Base-by-base conservation (phyloP, 495 filamentous ascomycete species). In the Tuber umbilicatum region DNA sequence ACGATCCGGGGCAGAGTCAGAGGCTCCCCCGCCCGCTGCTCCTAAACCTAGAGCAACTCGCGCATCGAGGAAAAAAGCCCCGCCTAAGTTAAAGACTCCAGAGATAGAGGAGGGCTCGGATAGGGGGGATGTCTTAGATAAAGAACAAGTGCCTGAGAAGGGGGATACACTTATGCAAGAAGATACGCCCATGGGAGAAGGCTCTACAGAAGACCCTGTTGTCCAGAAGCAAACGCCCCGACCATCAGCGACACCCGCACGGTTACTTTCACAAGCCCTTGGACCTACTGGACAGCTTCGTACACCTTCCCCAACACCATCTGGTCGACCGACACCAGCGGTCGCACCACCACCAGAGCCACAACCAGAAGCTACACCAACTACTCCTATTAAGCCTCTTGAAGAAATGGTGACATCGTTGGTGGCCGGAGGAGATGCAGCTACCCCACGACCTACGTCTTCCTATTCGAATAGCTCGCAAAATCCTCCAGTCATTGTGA, bases 401-500 rank as follows among this genome's bases (percentile, higher is more conserved):
- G 55, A 64, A 64, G 55, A 31, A 64, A 64, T 64, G 27, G 55
- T 64, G 12, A 31, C 55, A 64, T 64, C 55, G 27, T 31, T 27
- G 6, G 31, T 17, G 55, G n/a, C 27, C 27, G 55, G 55, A 31
- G 55, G 55, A 10, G 55, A 64, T 3, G 71, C 70, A n/a, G 69
- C 69, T 35, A 78, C 77, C 9, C 77, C 77, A n/a, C 76, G 77
- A 0, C 77, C 77, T 2, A 76, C 69, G 19, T 79, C 77, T 5
- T 45, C 75, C 23, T 75, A 79, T 67, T 78, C 76, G 23, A 81
- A 72, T 67, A 72, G 70, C 43, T 78, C 79, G 10, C 79, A 81
- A 37, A 50, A 78, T 50, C 68, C 69, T 14, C 79, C 79, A 81
- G 97, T 99, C 76, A 90, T 97, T 68, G 84, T 97, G 76, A 95